phyloP scores from a whole-genome alignment of 108 stramenopile species.

The Skeletonema grethae region DNA sequence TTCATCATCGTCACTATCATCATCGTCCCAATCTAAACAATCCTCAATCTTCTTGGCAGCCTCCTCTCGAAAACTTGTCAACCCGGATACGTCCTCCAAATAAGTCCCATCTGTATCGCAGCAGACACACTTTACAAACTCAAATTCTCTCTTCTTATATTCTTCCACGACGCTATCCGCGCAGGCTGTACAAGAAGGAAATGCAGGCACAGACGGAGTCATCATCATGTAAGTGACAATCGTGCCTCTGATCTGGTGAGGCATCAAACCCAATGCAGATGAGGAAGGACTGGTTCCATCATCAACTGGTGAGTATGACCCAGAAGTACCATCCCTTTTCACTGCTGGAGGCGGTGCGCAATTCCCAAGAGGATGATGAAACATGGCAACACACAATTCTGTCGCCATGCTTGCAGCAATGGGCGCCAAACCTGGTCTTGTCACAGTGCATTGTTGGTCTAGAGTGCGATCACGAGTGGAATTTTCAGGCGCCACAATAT shows the following conservation, averaged over 20 bases:
- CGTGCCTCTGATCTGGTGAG: slow-evolving; percentile 95
- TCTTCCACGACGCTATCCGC: slow-evolving; percentile 76
- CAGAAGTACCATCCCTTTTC: slow-evolving; percentile 9
- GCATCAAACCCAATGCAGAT: slow-evolving; percentile 76
- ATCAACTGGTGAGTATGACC: slow-evolving; percentile 54
- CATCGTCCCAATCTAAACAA: slow-evolving; percentile 55
- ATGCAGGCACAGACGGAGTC: slow-evolving; percentile 90
- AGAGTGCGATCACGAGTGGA: slow-evolving; percentile 90
- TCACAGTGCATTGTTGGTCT: slow-evolving; percentile 99
- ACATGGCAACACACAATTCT: slow-evolving; percentile 91
- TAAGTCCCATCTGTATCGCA: slow-evolving; percentile 69
- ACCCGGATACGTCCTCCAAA: slow-evolving; percentile 77
- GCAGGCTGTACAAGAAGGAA: slow-evolving; percentile 93
- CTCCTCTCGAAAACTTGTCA: slow-evolving; percentile 59
- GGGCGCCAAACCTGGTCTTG: slow-evolving; percentile 96
- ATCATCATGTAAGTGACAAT: slow-evolving; percentile 91
- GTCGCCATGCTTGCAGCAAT: slow-evolving; percentile 95
- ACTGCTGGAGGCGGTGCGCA: slow-evolving; percentile 58
- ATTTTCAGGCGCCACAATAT: slow-evolving; percentile 97
- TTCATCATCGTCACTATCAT: slow-evolving; percentile 8
- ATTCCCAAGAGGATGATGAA: slow-evolving; percentile 86
- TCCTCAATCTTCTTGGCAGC: slow-evolving; percentile 51
- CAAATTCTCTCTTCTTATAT: slow-evolving; percentile 72
- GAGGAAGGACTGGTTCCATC: slow-evolving; percentile 39
- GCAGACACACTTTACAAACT: slow-evolving; percentile 82